Conservation (phyloP, 2,329 filamentous ascomycete species). For the Periconia macrospinosa region DNA sequence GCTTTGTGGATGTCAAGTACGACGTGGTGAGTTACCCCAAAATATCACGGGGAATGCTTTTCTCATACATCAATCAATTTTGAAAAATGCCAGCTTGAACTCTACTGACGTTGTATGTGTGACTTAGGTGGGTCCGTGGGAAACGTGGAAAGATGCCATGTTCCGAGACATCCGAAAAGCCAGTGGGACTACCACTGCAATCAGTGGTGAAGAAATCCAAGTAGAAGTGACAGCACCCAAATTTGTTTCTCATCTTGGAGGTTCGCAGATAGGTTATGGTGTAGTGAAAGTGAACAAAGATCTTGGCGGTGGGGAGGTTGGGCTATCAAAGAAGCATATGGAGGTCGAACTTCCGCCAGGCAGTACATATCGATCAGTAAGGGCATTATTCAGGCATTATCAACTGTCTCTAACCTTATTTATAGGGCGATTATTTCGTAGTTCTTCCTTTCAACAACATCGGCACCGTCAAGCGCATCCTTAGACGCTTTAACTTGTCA, state of each 20-base stretch:
- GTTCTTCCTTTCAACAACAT: conserved; percentile 65
- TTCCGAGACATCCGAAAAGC: conserved; percentile 10
- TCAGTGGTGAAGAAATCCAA: conserved; percentile 3
- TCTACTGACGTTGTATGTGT: too few relatives aligned
- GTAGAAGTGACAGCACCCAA: conserved; percentile 8
- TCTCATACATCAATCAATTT: too few relatives aligned
- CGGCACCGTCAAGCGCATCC: conserved; percentile 15
- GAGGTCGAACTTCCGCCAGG: conserved; percentile 34
- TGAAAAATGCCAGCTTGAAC: too few relatives aligned
- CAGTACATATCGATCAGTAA: conserved; percentile 59
- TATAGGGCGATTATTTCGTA: conserved; percentile 69
- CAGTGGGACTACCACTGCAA: conserved; percentile 4
- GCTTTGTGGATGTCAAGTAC: conserved; percentile 56
- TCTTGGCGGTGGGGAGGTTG: conserved; percentile 12
- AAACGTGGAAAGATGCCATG: conserved; percentile 14
- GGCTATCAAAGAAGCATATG: conserved; percentile 23
- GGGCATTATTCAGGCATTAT: not conserved
- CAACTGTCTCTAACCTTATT: not conserved
- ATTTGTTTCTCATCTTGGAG: conserved; percentile 13
- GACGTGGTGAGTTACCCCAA: conserved; percentile 5
- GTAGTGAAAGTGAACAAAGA: conserved; percentile 12
- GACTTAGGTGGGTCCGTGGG: conserved; percentile 13
- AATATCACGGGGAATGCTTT: too few relatives aligned
- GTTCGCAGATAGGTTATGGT: conserved; percentile 10
- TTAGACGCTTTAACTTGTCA: conserved; percentile 15